Base-by-base conservation (phyloP, 495 filamentous ascomycete genomes). In the Penicillium tannophilum region DNA sequence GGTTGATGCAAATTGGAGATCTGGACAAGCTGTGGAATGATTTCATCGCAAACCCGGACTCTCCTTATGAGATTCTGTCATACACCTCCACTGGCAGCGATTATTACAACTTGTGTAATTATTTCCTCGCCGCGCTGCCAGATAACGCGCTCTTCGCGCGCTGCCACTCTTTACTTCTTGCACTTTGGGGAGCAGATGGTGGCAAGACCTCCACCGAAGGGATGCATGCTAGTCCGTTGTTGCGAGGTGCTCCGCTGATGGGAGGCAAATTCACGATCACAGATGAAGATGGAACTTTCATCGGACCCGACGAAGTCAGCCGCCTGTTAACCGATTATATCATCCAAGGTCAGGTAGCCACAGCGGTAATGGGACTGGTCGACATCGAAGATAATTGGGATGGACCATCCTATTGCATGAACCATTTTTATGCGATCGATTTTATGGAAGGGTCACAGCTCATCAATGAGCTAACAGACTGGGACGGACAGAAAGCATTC, bases 1-100 rank as follows among this genome's bases (percentile, higher is more conserved):
- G 81, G 0, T 53, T 84, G 49, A 72, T 84, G 59, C 79, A 81
- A 57, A 83, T 84, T 58, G 82, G 82, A 7, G 82, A 84, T 63
- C 54, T 86, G 16, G 76, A 84, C 59, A 55, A 65, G 11, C 66
- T 84, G 0, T 86, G 81, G 81, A 64, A 66, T 56, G 55, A 71
- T 45, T 82, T 75, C 1, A 62, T 84, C 39, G 77, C 65, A 1
- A 68, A 83, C 58, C 72, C 76, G 0, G 59, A 46, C 2, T 82
- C 81, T 8, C 77, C 61, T 16, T 81, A 69, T 47, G 45, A 47
- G 14, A 11, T 47, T 16, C 20, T 47, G 2, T 47, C 45, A 1
- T 47, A 47, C 12, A 26, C 45, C 0, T 4, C 20, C 1, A 16
- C 0, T 24, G 23, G 16, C 9, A 11, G 24, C 4, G 23, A 57